Evolutionary conservation across 306 rosid genomes (phyloP).

Genomic region (Medicago arabica): DNA sequence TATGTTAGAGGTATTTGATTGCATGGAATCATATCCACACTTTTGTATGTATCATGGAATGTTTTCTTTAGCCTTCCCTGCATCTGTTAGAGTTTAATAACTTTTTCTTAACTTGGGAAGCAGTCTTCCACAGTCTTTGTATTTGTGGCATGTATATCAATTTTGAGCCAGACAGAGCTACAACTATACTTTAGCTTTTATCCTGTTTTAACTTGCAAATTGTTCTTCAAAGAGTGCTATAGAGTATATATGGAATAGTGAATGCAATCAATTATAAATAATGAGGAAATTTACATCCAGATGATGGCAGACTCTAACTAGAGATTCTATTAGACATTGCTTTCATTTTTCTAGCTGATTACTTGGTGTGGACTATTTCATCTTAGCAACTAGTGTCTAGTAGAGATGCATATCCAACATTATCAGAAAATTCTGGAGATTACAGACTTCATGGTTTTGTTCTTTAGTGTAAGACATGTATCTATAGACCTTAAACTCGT

Average conservation of each 20-base stretch:
- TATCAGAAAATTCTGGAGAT: constrained; percentile 25
- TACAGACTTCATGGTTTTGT: constrained; percentile 12
- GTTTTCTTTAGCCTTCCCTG: constrained; percentile 16
- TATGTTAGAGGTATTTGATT: constrained; percentile 77
- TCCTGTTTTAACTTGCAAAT: constrained; percentile 26
- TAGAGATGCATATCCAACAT: constrained; percentile 27
- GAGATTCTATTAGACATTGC: constrained; percentile 3
- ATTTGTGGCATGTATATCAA: constrained; percentile 2
- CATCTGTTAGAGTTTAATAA: constrained; percentile 8
- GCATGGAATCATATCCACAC: constrained; percentile 25
- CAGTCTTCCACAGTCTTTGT: constrained; percentile 8
- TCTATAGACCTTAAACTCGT: too few species aligned
- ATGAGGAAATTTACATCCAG: constrained; percentile 34
- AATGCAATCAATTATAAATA: constrained; percentile 26
- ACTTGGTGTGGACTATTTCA: not conserved
- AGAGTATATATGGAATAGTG: constrained; percentile 14
- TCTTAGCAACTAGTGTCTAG: constrained; percentile 15
- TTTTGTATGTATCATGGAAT: constrained; percentile 22
- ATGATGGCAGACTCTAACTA: constrained; percentile 27
- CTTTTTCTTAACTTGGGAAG: constrained; percentile 14
- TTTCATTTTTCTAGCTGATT: constrained; percentile 32
- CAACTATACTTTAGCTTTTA: constrained; percentile 8
- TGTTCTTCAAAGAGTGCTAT: constrained; percentile 21
- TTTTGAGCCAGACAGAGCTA: constrained; percentile 23
- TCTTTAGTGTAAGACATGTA: not conserved